Conservation (phyloP, 129 eudicot species). For the Flaveria ramosissima region DNA sequence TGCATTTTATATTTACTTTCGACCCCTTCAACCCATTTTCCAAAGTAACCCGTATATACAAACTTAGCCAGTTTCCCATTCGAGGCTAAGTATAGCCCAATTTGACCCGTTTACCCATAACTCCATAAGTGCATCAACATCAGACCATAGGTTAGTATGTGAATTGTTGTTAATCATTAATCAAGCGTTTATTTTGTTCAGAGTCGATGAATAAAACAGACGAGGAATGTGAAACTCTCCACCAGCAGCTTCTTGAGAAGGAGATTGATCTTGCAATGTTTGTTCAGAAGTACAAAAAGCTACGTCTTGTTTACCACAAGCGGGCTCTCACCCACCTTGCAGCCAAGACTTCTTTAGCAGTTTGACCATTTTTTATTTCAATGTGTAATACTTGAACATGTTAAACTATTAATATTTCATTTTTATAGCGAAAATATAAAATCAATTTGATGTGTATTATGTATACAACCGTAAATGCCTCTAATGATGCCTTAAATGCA, state of each 20-base stretch:
- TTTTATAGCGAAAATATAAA: neutral
- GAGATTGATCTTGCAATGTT: slow-evolving; percentile 70
- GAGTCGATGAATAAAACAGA: slow-evolving; percentile 74
- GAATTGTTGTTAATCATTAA: neutral
- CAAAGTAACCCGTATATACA: no score
- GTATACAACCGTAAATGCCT: no score
- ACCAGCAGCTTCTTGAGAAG: slow-evolving; percentile 71
- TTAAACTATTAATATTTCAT: neutral
- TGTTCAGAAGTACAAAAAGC: slow-evolving; percentile 74
- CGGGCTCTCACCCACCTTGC: slow-evolving; percentile 72
- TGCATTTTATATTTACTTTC: neutral
- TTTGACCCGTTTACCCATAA: neutral
- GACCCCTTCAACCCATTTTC: neutral
- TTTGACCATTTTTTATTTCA: slow-evolving; percentile 26
- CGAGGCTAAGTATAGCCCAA: neutral
- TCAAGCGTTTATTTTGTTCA: slow-evolving; percentile 22
- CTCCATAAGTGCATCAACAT: neutral
- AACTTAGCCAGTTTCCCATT: no score
- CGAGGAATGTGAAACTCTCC: slow-evolving; percentile 82
- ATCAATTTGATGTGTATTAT: neutral
- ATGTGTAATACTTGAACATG: neutral
- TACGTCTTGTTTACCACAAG: slow-evolving; percentile 64
- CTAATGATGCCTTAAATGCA: no score
- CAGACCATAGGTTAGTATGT: neutral
- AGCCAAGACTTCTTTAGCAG: slow-evolving; percentile 57